Evolutionary conservation across 2,329 filamentous ascomycete genomes (phyloP), one percentile per base, ranked within the genome.

Genomic region (Colletotrichum caudatum): DNA sequence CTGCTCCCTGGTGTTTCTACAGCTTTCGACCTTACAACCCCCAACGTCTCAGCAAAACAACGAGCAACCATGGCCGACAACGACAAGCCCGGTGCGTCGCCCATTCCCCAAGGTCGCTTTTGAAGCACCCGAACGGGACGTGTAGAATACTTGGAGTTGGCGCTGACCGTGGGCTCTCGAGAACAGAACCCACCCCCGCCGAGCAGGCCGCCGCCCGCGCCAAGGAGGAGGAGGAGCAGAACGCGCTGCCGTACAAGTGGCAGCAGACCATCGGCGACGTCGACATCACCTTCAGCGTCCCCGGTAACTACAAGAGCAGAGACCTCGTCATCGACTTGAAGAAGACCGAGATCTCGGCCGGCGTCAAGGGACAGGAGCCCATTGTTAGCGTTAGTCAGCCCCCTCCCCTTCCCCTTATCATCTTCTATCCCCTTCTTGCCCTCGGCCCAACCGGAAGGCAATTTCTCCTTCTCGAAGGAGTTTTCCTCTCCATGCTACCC

Each of bases 231-330:
- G 92, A 91, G 77, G 96, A 99, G 84, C 96, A 99, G 85, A 92
- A 91, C 53, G 89, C 92, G 33, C 91, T 99, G 53, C 96, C 96
- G 0, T 99, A 99, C 90, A 96, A 97, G 84, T 99, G 96, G 96
- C 93, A 89, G 14, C 96, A 99, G 84, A 95, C 93, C 33, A 97
- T 99, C 80, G 88, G 87, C 76, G 96, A 98, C 79, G 84, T 98
- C 72, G 94, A 97, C 79, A 84, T 98, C 77, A 92, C 88, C 62
- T 88, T 97, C 71, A 85, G 88, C 37, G 90, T 99, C 0, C 92
- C 95, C 0, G 92, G 88, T 33, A 97, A 95, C 81, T 85, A 95
- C 76, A 97, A 97, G 83, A 94, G 91, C 50, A 89, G 88, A 76
- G 96, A 99, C 80, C 84, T 99, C 46, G 90, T 93, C 69, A 90